These are phyloP conservation scores for Saccharomycopsis lassenensis DNA, from an alignment of 805 yeast genomes.

Conservation along the genomic window DNA sequence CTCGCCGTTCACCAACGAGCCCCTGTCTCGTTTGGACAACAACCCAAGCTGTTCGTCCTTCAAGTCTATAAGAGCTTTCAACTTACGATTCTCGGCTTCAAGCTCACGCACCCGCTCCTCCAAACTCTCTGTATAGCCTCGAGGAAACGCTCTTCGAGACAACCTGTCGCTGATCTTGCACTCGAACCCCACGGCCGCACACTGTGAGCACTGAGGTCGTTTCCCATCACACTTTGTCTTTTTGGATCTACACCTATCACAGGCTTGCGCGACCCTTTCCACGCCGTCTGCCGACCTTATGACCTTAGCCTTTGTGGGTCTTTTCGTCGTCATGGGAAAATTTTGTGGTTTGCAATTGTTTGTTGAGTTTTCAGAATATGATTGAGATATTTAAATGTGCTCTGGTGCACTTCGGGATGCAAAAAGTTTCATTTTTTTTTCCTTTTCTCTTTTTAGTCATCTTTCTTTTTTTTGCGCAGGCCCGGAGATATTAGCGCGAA, in stretches of 20 bases:
- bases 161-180: slow-evolving; percentile 82
- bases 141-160: slow-evolving; percentile 78
- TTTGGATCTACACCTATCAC: slow-evolving; percentile 79
- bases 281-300: slow-evolving; percentile 60
- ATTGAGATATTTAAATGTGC: neutral
- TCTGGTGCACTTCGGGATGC: neutral
- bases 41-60: slow-evolving; percentile 52
- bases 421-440: neutral
- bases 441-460: neutral
- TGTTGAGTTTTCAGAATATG: neutral
- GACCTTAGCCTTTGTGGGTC: slow-evolving; percentile 27
- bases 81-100: slow-evolving; percentile 66
- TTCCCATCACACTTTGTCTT: slow-evolving; percentile 73
- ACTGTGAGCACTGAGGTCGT: slow-evolving; percentile 66
- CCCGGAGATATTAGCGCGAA: neutral
- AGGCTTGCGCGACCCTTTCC: slow-evolving; percentile 78
- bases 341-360: neutral
- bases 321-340: slow-evolving; percentile 4
- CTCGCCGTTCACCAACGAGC: too few relatives aligned
- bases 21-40: slow-evolving; percentile 22
- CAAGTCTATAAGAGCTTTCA: slow-evolving; percentile 50
- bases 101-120: slow-evolving; percentile 83
- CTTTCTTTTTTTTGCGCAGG: neutral
- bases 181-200: slow-evolving; percentile 75
- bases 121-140: slow-evolving; percentile 84